Base-by-base conservation (phyloP, 805 yeast genomes). In the Vanderwaltozyma verrucispora region DNA sequence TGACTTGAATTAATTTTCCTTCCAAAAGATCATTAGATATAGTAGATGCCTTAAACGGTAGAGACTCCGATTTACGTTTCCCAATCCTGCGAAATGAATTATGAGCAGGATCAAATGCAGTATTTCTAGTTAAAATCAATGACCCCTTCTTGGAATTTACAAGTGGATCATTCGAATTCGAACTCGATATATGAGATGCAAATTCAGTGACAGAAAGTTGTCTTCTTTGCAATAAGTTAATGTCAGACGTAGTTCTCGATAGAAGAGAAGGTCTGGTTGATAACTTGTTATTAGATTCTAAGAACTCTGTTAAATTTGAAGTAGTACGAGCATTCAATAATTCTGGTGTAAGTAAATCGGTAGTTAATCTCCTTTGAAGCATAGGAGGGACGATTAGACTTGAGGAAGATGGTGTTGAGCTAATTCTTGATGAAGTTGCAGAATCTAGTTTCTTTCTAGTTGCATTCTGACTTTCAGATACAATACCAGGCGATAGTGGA, bases 21-120 rank as follows among this genome's bases (percentile, higher is more conserved):
- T 12, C 31, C 16, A 14, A 13, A 3, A 19, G 9, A 28, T 15
- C 21, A 24, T 19, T 28, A 5, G 4, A 13, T 5, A 4, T 33
- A 8, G 5, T 11, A 20, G 3, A 3, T 33, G 18, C 9, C 5
- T 33, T 14, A 20, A 12, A 9, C 3, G 30, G 19, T 14, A 17
- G 2, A n/a, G 14, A 16, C 6, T 13, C 9, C 12, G 17, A 17
- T 31, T 34, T 28, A 36, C 29, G 50, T 38, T 47, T 56, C 14
- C 61, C 60, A 12, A 53, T 53, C 37, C 63, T 49, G 14, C 54
- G 47, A 34, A 58, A 58, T 8, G 60, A 53, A 19, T 20, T 16
- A n/a, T 30, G 23, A 18, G 30, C 11, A n/a, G 30, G 12, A 28
- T 28, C 30, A 14, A 28, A n/a, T 12, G n/a, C 28, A 26, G 7